Percentiles rank a stretch among this genome's conserved stretches.
Evolutionary conservation across 768 basidiomycete species (phyloP).

Genomic region (Rhodotorula diobovata): DNA sequence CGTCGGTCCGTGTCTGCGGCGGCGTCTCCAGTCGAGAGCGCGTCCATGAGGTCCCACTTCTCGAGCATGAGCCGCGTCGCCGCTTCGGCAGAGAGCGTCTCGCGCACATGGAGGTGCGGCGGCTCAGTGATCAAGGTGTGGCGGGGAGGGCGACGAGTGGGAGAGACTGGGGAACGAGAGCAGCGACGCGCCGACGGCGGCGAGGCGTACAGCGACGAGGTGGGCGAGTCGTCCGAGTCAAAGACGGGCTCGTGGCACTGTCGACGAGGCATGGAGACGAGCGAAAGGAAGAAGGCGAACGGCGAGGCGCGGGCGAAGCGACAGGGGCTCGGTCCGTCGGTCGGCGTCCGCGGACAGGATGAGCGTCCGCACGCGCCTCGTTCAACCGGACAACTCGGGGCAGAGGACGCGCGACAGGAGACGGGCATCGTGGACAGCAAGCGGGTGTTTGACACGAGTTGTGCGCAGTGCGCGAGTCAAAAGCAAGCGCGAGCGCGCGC

Average conservation of each 20-base stretch:
- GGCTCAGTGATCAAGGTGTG: not conserved
- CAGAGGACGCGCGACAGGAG: too few species aligned
- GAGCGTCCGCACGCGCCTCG: too few species aligned
- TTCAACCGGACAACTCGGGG: too few species aligned
- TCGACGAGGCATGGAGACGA: not conserved
- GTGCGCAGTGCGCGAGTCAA: too few species aligned
- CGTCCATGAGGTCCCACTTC: constrained; percentile 28
- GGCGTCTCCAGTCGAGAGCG: not conserved
- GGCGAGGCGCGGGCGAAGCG: not conserved
- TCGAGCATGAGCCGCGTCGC: constrained; percentile 22
- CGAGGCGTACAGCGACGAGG: not conserved
- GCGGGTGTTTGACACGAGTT: too few species aligned
- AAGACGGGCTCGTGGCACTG: not conserved
- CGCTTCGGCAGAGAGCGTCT: constrained; percentile 3
- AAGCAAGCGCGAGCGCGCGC: too few species aligned
- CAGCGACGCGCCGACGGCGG: not conserved
- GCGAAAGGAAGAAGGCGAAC: not conserved
- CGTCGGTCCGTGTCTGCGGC: not conserved
- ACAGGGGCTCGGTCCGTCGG: too few species aligned
- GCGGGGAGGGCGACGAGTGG: not conserved
- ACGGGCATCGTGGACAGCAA: too few species aligned
- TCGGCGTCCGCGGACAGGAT: too few species aligned
- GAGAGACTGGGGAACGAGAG: not conserved
- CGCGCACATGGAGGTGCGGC: not conserved
- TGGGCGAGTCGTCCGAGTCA: not conserved